These are phyloP conservation scores for Penicillium sp. DNA, from an alignment of 2,329 filamentous ascomycete genomes.

Conservation along the genomic window DNA sequence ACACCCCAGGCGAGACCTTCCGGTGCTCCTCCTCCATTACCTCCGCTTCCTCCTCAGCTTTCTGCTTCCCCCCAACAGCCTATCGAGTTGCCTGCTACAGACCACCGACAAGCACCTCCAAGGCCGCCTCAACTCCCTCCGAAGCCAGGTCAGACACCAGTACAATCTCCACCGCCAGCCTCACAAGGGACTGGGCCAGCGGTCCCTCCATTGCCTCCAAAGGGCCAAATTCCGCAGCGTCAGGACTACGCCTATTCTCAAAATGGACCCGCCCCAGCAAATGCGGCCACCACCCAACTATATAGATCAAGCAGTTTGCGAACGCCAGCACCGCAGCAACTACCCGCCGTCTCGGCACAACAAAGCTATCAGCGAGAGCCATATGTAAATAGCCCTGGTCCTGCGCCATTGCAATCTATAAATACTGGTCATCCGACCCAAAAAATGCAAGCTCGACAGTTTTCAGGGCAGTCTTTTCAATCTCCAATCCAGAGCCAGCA, in stretches of 20 bases:
- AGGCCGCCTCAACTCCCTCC: conserved; percentile 35
- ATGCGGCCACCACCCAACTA: conserved; percentile 24
- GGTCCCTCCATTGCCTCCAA: conserved; percentile 37
- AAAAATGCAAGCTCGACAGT: conserved; percentile 6
- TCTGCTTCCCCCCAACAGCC: conserved; percentile 30
- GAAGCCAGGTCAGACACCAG: conserved; percentile 27
- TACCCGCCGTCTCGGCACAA: neutral
- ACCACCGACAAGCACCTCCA: conserved; percentile 14
- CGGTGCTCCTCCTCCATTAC: conserved; percentile 60
- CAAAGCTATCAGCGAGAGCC: neutral
- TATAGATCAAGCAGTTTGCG: conserved; percentile 23
- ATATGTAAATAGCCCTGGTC: neutral
- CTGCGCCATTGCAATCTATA: neutral
- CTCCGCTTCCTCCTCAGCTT: conserved; percentile 66
- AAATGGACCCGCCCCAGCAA: neutral
- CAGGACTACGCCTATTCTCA: conserved; percentile 15
- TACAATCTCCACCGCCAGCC: conserved; percentile 5
- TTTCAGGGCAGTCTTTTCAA: conserved; percentile 1
- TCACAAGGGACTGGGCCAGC: conserved; percentile 29
- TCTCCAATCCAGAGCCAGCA: neutral
- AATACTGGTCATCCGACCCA: conserved; percentile 3
- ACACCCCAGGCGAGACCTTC: conserved; percentile 40
- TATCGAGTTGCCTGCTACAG: conserved; percentile 30
- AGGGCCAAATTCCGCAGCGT: conserved; percentile 22
- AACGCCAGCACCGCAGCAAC: neutral